These are phyloP conservation scores for Pseudogymnoascus sp. DNA, from an alignment of 2,329 filamentous ascomycete genomes.

Conservation along the genomic window DNA sequence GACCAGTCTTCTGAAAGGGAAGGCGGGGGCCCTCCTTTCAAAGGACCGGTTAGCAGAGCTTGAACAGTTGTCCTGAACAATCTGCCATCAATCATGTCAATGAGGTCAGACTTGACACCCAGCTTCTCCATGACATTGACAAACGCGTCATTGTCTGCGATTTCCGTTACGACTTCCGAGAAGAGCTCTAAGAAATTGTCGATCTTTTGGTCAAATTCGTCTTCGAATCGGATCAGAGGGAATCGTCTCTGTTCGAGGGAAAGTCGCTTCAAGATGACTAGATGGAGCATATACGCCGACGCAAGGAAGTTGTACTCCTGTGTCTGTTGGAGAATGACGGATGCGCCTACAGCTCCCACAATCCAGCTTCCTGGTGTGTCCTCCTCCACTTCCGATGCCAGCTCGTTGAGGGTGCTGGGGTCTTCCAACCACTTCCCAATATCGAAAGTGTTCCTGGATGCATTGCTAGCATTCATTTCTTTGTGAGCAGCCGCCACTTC, in stretches of 20 bases:
- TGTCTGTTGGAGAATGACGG: conserved; percentile 5
- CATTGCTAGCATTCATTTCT: not conserved
- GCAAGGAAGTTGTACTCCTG: conserved; percentile 24
- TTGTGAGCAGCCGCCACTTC: conserved; percentile 5
- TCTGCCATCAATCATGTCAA: conserved; percentile 49
- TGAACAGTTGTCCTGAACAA: conserved; percentile 28
- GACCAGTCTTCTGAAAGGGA: conserved; percentile 22
- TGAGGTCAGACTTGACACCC: conserved; percentile 35
- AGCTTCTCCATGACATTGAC: conserved; percentile 16
- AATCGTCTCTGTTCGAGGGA: conserved; percentile 33
- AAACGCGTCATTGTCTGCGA: conserved; percentile 27
- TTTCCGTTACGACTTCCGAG: conserved; percentile 28
- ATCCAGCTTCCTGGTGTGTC: conserved; percentile 1
- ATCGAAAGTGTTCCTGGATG: not conserved
- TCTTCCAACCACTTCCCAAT: not conserved
- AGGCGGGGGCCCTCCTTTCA: conserved; percentile 16
- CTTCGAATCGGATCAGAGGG: conserved; percentile 27
- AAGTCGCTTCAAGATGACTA: conserved; percentile 33
- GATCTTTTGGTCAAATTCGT: conserved; percentile 28
- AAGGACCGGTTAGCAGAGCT: conserved; percentile 20
- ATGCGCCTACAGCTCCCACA: not conserved
- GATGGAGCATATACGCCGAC: conserved; percentile 36
- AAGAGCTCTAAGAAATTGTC: conserved; percentile 31
- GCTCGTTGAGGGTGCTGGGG: conserved; percentile 1
- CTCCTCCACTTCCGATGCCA: not conserved